These are phyloP conservation scores for Debaryomyces fabryi DNA, from an alignment of 1,139 yeast species.

Conservation along the genomic window DNA sequence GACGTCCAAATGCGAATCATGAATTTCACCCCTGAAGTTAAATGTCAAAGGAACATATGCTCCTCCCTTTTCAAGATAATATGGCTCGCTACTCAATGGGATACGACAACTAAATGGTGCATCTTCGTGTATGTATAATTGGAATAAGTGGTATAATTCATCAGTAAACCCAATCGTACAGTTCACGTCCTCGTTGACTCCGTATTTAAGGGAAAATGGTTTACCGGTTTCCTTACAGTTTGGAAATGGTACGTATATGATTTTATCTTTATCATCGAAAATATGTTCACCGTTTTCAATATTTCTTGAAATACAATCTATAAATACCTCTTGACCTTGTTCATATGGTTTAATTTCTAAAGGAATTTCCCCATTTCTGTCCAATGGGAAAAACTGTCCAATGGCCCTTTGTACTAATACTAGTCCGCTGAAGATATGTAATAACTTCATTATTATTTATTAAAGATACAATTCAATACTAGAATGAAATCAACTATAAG, in stretches of 20 bases:
- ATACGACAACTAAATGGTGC: slow-evolving; percentile 73
- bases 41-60: slow-evolving; percentile 63
- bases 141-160: slow-evolving; percentile 70
- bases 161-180: slow-evolving; percentile 71
- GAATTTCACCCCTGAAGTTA: slow-evolving; percentile 67
- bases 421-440: neutral
- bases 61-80: slow-evolving; percentile 49
- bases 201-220: slow-evolving; percentile 58
- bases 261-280: slow-evolving; percentile 60
- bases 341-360: slow-evolving; percentile 37
- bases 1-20: slow-evolving; percentile 70
- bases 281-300: slow-evolving; percentile 75
- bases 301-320: slow-evolving; percentile 67
- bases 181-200: slow-evolving; percentile 53
- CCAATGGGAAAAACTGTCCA: slow-evolving; percentile 40
- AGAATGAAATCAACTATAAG: neutral
- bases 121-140: slow-evolving; percentile 75
- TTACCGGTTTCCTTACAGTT: slow-evolving; percentile 64
- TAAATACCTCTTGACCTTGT: slow-evolving; percentile 47
- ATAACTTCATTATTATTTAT: slow-evolving; percentile 2
- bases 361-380: slow-evolving; percentile 43
- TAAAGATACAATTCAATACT: neutral
- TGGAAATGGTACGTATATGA: slow-evolving; percentile 62
- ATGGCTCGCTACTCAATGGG: slow-evolving; percentile 49
- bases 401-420: neutral